Evolutionary conservation across 1,284 basidiomycete species (phyloP).

Genomic region (Cryptococcus deneoformans): DNA sequence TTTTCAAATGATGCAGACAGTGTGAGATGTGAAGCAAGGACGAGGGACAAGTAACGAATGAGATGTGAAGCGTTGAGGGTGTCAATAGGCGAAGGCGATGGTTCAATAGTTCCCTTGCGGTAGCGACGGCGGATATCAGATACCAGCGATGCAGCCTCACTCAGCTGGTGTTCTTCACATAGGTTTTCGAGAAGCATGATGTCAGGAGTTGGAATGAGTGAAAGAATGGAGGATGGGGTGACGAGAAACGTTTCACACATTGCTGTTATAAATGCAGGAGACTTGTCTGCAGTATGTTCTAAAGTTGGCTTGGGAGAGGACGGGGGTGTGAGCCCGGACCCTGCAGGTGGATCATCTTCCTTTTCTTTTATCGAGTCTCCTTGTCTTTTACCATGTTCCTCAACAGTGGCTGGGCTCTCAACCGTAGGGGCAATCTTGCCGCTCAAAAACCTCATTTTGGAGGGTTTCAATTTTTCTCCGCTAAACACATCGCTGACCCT

Average conservation of each 20-base stretch:
- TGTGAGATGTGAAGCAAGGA: conserved; percentile 48
- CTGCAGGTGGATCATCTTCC: conserved; percentile 36
- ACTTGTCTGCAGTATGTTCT: conserved; percentile 4
- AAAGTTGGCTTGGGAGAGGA: conserved; percentile 28
- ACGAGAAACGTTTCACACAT: conserved; percentile 48
- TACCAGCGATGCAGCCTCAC: conserved; percentile 47
- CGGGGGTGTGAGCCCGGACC: conserved; percentile 42
- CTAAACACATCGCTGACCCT: conserved; percentile 39
- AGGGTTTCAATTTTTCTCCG: conserved; percentile 38
- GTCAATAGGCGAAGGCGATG: conserved; percentile 9
- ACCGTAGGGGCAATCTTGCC: conserved; percentile 19
- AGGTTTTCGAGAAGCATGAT: conserved; percentile 44
- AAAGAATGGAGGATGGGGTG: conserved; percentile 43
- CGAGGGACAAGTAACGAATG: conserved; percentile 41
- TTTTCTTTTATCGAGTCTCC: background rate
- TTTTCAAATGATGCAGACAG: conserved; percentile 47
- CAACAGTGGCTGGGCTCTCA: background rate
- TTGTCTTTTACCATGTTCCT: background rate
- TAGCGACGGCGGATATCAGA: conserved; percentile 43
- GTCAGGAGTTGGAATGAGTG: conserved; percentile 44
- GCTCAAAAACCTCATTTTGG: conserved; percentile 29
- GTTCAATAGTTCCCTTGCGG: conserved; percentile 4
- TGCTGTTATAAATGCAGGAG: conserved; percentile 25
- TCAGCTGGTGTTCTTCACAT: conserved; percentile 40
- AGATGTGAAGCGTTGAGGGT: conserved; percentile 37